Conservation (phyloP, 495 filamentous ascomycete species). For the Evernia prunastri region DNA sequence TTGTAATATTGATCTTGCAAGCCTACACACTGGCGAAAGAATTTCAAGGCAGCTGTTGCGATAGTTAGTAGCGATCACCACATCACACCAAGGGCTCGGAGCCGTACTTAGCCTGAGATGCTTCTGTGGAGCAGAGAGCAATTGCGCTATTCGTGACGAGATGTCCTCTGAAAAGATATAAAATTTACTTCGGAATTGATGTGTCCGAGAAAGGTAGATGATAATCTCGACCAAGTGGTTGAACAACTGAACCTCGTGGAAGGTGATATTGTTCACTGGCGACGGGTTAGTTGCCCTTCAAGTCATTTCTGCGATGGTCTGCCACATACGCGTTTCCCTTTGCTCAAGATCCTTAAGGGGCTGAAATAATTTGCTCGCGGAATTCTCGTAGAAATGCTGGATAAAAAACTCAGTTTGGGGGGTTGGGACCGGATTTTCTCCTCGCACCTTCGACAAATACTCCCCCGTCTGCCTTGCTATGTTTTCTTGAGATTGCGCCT, state of each 20-base stretch:
- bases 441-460: slow-evolving; percentile 56
- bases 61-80: slow-evolving; percentile 9
- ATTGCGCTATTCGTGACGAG: slow-evolving; percentile 71
- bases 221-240: slow-evolving; percentile 90
- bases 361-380: slow-evolving; percentile 77
- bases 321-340: slow-evolving; percentile 49
- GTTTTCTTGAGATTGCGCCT: slow-evolving; percentile 46
- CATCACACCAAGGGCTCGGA: slow-evolving; percentile 12
- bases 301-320: background rate
- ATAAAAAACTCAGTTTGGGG: slow-evolving; percentile 83
- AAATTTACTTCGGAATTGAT: slow-evolving; percentile 77
- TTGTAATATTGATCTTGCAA: slow-evolving; percentile 91
- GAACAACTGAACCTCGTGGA: slow-evolving; percentile 81
- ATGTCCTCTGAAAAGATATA: slow-evolving; percentile 80
- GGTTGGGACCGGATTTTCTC: slow-evolving; percentile 40
- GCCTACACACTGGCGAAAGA: slow-evolving; percentile 81
- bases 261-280: slow-evolving; percentile 54
- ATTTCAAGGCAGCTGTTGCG: slow-evolving; percentile 73
- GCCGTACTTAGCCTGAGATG: slow-evolving; percentile 80
- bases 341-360: slow-evolving; percentile 78
- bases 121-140: slow-evolving; percentile 82
- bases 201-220: slow-evolving; percentile 88
- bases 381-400: slow-evolving; percentile 81
- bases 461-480: slow-evolving; percentile 64
- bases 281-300: background rate